Base-by-base conservation (phyloP, 2,329 filamentous ascomycete genomes). In the Pestalotiopsis sp. region DNA sequence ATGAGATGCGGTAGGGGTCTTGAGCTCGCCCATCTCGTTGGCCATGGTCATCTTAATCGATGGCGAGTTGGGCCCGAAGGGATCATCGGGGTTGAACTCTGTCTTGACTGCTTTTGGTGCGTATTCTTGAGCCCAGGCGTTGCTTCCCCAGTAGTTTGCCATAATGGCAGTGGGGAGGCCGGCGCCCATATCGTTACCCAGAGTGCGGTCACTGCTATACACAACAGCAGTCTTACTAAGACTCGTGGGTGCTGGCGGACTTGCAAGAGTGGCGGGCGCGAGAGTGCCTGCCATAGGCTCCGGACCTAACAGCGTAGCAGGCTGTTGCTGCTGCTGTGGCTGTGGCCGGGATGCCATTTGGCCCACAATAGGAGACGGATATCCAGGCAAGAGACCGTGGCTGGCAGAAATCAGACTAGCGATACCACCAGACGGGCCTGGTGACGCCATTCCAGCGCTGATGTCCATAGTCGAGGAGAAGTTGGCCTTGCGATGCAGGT, bases 121-220 rank as follows among this genome's bases (percentile, higher is more conserved):
- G 59, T 76, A 72, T 14, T 77, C 76, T 41, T 75, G 74, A 23
- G 74, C 76, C 93, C 94, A 97, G 61, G 94, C 91, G 68, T 90
- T 92, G 75, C 91, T 97, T 64, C 95, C 95, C 95, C 95, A 98
- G 68, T 97, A 88, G 78, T 98, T 98, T 39, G 95, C 95, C 84
- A 97, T 89, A 70, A 98, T 90, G 14, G 94, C 94, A 64, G 92
- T 93, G 1, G 95, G 94, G 81, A 97, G 89, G 25, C 88, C 88
- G 57, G 92, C 89, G n/a, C 86, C 86, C 61, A 85, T 88, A n/a
- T 90, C 90, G 20, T 90, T 80, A 3, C 87, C 87, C 68, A 94
- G 84, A 2, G 90, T 89, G 70, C 91, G 88, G 76, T 97, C 94
- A 65, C 91, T 92, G 74, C 92, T 94, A 17, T 95, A 89, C 31